Evolutionary conservation across 805 yeast species (phyloP).

Genomic region (Pichia membranifaciens): DNA sequence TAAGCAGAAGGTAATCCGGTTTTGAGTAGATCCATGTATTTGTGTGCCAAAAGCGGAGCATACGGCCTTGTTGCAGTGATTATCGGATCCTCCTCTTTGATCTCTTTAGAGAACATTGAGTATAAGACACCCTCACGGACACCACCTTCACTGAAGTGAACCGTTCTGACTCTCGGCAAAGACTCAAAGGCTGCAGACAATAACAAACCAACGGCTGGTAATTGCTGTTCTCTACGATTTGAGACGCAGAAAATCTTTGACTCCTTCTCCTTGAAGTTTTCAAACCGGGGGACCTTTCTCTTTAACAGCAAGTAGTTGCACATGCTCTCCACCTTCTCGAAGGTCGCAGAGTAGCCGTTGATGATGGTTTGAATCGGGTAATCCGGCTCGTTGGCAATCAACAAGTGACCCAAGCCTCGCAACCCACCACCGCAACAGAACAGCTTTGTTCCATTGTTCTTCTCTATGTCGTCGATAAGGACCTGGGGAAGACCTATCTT

Average conservation of each 20-base stretch:
- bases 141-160: constrained; percentile 72
- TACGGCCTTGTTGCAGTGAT: constrained; percentile 64
- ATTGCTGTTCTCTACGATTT: constrained; percentile 56
- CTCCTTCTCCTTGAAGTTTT: constrained; percentile 26
- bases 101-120: constrained; percentile 50
- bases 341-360: constrained; percentile 60
- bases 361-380: constrained; percentile 68
- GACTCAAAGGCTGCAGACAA: constrained; percentile 58
- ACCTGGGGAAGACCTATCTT: constrained; percentile 48
- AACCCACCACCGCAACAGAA: constrained; percentile 73
- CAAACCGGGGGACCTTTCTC: constrained; percentile 38
- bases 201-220: constrained; percentile 64
- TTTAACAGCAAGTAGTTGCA: constrained; percentile 48
- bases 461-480: constrained; percentile 43
- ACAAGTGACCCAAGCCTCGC: constrained; percentile 60
- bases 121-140: constrained; percentile 71
- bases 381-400: constrained; percentile 42
- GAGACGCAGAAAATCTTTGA: constrained; percentile 52
- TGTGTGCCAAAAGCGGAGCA: constrained; percentile 58
- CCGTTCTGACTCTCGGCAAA: constrained; percentile 52
- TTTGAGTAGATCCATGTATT: constrained; percentile 47
- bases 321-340: constrained; percentile 44
- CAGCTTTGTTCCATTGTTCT: constrained; percentile 55
- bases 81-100: constrained; percentile 63
- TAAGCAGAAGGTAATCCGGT: constrained; percentile 48